Conservation (phyloP, 306 rosid species). For the Dryas drummondii region DNA sequence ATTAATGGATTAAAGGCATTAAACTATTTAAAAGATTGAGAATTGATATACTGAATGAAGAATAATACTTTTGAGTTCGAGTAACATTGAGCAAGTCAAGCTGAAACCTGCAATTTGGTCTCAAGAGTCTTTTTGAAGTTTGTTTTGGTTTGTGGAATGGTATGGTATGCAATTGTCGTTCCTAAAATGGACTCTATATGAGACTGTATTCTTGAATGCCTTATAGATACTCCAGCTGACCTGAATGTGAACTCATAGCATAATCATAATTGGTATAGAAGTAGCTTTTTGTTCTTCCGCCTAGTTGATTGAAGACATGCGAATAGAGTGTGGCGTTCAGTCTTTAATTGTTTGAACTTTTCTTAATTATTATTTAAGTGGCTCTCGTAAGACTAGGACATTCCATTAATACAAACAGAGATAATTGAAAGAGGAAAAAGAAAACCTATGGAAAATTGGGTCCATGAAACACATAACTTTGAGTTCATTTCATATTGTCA, state of each 20-base stretch:
- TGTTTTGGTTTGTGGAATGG: background rate
- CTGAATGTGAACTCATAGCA: background rate
- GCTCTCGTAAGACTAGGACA: background rate
- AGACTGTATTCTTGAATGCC: background rate
- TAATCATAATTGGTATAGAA: background rate
- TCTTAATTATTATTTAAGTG: background rate
- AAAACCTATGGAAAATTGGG: background rate
- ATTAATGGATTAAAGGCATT: background rate
- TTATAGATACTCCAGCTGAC: background rate
- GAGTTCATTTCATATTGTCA: background rate
- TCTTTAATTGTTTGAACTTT: background rate
- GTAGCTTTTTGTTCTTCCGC: background rate
- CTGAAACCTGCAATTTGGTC: background rate
- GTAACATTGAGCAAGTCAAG: background rate
- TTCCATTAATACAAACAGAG: background rate
- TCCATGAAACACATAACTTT: background rate
- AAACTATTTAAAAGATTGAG: background rate
- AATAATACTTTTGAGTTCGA: background rate
- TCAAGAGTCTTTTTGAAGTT: no score
- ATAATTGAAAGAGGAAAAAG: background rate
- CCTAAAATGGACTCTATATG: background rate
- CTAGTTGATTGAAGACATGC: background rate
- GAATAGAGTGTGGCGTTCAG: background rate
- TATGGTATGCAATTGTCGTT: background rate
- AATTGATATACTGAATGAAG: background rate